phyloP scores from a whole-genome alignment of 2,329 filamentous ascomycete genomes.

The Setomelanomma holmii region DNA sequence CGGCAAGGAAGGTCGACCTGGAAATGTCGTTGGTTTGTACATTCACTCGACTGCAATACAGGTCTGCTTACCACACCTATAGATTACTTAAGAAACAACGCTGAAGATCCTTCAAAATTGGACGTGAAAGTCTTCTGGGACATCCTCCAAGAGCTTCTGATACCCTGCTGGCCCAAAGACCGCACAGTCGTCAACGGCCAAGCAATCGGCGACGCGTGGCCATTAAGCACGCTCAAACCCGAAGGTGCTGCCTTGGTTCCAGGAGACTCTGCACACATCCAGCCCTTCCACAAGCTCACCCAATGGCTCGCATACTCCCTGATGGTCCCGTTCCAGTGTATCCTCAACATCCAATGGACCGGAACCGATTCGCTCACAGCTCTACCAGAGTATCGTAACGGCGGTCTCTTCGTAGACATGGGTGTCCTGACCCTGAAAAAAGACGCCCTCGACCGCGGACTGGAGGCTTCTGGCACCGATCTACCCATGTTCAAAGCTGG shows the following conservation, averaged over 20 bases:
- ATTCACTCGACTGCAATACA: background rate
- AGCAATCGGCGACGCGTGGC: constrained; percentile 91
- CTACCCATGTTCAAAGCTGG: constrained; percentile 73
- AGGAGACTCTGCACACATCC: constrained; percentile 73
- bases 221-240: constrained; percentile 75
- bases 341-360: constrained; percentile 80
- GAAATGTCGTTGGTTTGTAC: constrained; percentile 85
- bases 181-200: constrained; percentile 84
- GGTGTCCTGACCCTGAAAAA: constrained; percentile 78
- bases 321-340: constrained; percentile 78
- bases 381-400: constrained; percentile 90
- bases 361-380: constrained; percentile 85
- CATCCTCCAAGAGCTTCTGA: constrained; percentile 83
- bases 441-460: constrained; percentile 69
- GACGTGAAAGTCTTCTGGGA: constrained; percentile 91
- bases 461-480: constrained; percentile 70
- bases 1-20: constrained; percentile 79
- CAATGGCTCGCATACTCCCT: constrained; percentile 95
- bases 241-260: constrained; percentile 31
- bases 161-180: constrained; percentile 84
- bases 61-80: background rate
- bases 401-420: constrained; percentile 84
- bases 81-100: constrained; percentile 23
- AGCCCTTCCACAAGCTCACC: constrained; percentile 90
- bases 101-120: constrained; percentile 23